Conservation (phyloP, 257 asterid genomes). For the Linaria vulgaris region DNA sequence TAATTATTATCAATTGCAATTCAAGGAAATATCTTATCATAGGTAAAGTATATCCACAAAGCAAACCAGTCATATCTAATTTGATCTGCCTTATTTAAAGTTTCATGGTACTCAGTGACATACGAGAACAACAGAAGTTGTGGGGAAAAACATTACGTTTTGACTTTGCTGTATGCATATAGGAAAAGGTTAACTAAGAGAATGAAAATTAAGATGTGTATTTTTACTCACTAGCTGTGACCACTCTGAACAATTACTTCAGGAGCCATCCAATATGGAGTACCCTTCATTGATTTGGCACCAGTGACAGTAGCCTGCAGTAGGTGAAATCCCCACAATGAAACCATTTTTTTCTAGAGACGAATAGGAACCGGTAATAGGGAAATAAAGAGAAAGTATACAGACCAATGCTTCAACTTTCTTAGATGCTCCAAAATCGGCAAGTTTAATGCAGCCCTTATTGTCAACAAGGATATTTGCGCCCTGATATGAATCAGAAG, state of each 20-base stretch:
- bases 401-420: conserved; percentile 90
- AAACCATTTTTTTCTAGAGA: conserved; percentile 13
- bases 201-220: conserved; percentile 15
- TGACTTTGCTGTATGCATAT: conserved; percentile 1
- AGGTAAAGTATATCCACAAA: not conserved
- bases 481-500: conserved; percentile 46
- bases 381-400: conserved; percentile 11
- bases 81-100: not conserved
- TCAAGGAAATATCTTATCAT: not conserved
- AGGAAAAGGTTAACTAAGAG: conserved; percentile 8
- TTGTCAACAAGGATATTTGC: conserved; percentile 93
- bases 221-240: conserved; percentile 77
- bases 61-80: not conserved
- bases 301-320: conserved; percentile 86
- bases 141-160: too few species aligned
- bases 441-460: conserved; percentile 94
- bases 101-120: not conserved
- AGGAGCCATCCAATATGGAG: conserved; percentile 99
- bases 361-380: conserved; percentile 12
- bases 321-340: conserved; percentile 16
- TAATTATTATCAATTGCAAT: not conserved
- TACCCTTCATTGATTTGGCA: conserved; percentile 95
- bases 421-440: conserved; percentile 96
- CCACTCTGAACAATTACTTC: conserved; percentile 94
- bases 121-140: not conserved